These are phyloP conservation scores for Paecilomyces variotii DNA, from an alignment of 2,329 filamentous ascomycete genomes.

Conservation along the genomic window DNA sequence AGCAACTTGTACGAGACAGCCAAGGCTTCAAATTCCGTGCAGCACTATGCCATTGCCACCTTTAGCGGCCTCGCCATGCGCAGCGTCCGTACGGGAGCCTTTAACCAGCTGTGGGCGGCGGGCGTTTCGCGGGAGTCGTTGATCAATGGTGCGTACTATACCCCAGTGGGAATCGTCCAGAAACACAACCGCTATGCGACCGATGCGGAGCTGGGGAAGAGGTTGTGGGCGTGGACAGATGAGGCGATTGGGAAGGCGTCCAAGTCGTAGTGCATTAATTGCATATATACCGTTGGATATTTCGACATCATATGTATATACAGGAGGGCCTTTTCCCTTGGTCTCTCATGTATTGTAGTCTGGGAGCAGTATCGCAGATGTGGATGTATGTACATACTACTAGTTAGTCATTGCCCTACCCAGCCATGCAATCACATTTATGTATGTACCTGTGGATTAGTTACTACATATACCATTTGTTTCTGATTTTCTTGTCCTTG, in stretches of 20 bases:
- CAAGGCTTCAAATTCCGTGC: constrained; percentile 14
- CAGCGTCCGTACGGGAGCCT: constrained; percentile 25
- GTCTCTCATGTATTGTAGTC: background rate
- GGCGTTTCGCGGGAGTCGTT: constrained; percentile 23
- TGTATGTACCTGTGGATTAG: too few relatives aligned
- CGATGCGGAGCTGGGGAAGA: constrained; percentile 24
- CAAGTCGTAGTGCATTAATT: background rate
- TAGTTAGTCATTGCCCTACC: too few relatives aligned
- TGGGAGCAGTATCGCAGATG: background rate
- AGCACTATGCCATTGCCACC: constrained; percentile 14
- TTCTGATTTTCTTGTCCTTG: too few relatives aligned
- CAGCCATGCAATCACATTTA: too few relatives aligned
- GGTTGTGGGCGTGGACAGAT: constrained; percentile 40
- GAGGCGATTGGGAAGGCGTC: constrained; percentile 10
- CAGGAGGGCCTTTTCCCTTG: background rate
- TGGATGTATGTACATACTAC: background rate
- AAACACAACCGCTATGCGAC: constrained; percentile 21
- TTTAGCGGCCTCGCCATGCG: constrained; percentile 21
- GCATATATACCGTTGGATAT: background rate
- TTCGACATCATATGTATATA: background rate
- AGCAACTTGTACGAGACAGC: constrained; percentile 32
- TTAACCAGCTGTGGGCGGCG: constrained; percentile 37
- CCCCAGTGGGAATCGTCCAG: constrained; percentile 29
- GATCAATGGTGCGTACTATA: constrained; percentile 34
- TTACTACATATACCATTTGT: too few relatives aligned